These are phyloP conservation scores for Scenedesmus sp. DNA, from an alignment of 163 green algal species.

Conservation along the genomic window DNA sequence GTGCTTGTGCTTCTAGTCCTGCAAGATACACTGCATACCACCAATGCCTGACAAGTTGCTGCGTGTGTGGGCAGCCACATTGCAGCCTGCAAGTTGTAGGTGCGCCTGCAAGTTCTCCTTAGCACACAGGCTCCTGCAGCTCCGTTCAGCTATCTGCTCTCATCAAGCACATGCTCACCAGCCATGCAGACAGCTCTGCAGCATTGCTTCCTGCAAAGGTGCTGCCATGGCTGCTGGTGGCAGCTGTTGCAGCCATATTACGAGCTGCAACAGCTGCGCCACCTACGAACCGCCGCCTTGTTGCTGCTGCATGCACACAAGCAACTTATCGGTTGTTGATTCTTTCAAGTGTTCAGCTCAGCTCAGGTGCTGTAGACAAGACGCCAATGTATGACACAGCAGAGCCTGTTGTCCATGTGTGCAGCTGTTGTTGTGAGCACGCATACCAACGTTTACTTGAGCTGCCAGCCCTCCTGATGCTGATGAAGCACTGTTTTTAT, in stretches of 20 bases:
- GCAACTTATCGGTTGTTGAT: background rate
- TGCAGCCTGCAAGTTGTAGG: no score
- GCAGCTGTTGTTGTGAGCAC: background rate
- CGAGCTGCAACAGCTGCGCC: constrained; percentile 16
- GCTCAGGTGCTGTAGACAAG: background rate
- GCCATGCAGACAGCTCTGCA: constrained; percentile 35
- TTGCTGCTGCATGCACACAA: background rate
- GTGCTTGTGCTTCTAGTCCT: no score
- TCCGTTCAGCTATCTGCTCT: no score
- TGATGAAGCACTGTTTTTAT: background rate
- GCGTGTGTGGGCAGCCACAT: no score
- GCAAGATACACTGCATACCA: no score
- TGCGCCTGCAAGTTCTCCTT: no score
- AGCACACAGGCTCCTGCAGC: no score
- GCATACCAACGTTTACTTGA: background rate
- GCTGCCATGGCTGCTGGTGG: background rate
- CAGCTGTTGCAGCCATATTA: constrained; percentile 9
- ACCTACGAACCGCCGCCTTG: background rate
- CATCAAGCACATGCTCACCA: constrained; percentile 11
- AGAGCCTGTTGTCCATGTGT: background rate
- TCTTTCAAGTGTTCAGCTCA: background rate
- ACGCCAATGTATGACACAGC: background rate
- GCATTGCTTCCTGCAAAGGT: constrained; percentile 22
- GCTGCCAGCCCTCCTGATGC: background rate
- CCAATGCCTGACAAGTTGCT: no score